Percentiles rank a stretch among this genome's conserved stretches.
These are phyloP conservation scores for Grosmannia penicillata DNA, from an alignment of 2,329 filamentous ascomycete species.

Conservation along the genomic window DNA sequence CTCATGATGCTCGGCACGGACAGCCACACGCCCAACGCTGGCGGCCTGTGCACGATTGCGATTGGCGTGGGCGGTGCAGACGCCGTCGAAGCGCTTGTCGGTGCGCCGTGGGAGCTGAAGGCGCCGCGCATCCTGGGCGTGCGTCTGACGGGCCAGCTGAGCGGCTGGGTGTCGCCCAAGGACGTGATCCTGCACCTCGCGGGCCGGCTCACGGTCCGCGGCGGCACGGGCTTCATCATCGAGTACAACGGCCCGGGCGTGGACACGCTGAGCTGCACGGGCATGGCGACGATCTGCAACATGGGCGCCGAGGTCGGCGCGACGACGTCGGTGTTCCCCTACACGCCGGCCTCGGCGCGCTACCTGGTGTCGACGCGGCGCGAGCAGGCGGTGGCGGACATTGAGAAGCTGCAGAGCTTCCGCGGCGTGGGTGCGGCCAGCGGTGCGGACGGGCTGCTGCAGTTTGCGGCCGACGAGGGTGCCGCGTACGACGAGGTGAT, in stretches of 20 bases:
- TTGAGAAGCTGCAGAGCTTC: slow-evolving; percentile 43
- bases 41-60: slow-evolving; percentile 80
- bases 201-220: slow-evolving; percentile 78
- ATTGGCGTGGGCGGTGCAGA: slow-evolving; percentile 97
- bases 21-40: slow-evolving; percentile 95
- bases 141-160: slow-evolving; percentile 66
- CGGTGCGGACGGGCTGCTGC: slow-evolving; percentile 35
- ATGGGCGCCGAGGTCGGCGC: slow-evolving; percentile 84
- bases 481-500: slow-evolving; percentile 86
- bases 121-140: slow-evolving; percentile 85
- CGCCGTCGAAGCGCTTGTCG: slow-evolving; percentile 90
- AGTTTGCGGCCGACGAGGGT: slow-evolving; percentile 62
- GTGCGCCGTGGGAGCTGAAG: slow-evolving; percentile 94
- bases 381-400: slow-evolving; percentile 51
- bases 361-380: slow-evolving; percentile 80
- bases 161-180: slow-evolving; percentile 87
- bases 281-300: slow-evolving; percentile 84
- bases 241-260: slow-evolving; percentile 90
- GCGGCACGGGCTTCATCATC: slow-evolving; percentile 86
- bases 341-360: slow-evolving; percentile 65
- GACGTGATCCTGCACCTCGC: slow-evolving; percentile 87
- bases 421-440: slow-evolving; percentile 22
- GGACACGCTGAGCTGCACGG: slow-evolving; percentile 76
- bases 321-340: slow-evolving; percentile 93
- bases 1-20: slow-evolving; percentile 99